Percentiles rank a stretch among this genome's conserved stretches.
phyloP scores from a whole-genome alignment of 148 eudicot genomes.

The Bassia scoparia region DNA sequence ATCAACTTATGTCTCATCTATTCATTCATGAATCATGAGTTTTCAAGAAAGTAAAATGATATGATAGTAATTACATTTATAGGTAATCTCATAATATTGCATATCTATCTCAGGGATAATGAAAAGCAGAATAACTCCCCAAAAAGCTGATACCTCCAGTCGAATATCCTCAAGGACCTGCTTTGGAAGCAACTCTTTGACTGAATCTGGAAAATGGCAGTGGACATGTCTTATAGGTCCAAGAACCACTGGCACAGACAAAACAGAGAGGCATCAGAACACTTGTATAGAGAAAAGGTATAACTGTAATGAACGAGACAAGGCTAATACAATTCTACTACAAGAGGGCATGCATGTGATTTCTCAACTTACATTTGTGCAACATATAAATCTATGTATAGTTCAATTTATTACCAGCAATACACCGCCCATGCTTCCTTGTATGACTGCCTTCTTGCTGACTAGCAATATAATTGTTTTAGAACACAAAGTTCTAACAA shows the following conservation, averaged over 20 bases:
- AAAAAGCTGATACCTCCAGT: slow-evolving; percentile 46
- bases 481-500: no score
- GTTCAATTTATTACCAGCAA: slow-evolving; percentile 53
- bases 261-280: background rate
- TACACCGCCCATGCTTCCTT: slow-evolving; percentile 80
- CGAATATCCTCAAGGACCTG: slow-evolving; percentile 42
- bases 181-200: slow-evolving; percentile 43
- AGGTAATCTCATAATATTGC: no score
- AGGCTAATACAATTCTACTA: no score
- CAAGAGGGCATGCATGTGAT: background rate
- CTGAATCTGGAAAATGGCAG: slow-evolving; percentile 23
- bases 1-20: no score
- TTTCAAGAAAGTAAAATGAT: no score
- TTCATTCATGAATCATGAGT: no score
- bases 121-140: no score
- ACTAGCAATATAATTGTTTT: no score
- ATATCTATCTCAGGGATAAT: no score
- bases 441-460: slow-evolving; percentile 74
- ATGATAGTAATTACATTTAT: no score
- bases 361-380: background rate
- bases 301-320: no score
- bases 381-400: slow-evolving; percentile 10
- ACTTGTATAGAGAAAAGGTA: background rate
- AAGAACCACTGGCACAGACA: slow-evolving; percentile 41
- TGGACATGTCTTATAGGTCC: slow-evolving; percentile 36